A percentile compares a stretch with the other conserved stretches of the same genome.
phyloP scores from a whole-genome alignment of 108 stramenopile species.

The Nitzschia palea region DNA sequence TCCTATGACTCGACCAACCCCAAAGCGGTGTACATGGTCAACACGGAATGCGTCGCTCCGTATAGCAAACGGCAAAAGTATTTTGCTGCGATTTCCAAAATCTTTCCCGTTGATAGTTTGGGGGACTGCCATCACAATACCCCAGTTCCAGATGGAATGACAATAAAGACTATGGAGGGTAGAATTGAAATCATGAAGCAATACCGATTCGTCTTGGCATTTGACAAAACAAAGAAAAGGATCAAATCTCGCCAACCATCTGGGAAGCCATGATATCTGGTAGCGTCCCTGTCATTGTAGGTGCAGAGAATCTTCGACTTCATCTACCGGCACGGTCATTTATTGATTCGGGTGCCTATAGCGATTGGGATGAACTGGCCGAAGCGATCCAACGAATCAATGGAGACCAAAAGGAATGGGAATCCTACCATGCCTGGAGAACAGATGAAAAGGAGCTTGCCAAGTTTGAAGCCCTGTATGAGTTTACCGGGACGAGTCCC shows the following conservation, averaged over 20 bases:
- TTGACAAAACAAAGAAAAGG: conserved; percentile 53
- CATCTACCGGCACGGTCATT: conserved; percentile 51
- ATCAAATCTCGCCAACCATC: conserved; percentile 70
- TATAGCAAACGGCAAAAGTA: conserved; percentile 35
- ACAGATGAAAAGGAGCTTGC: conserved; percentile 33
- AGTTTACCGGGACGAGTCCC: conserved; percentile 34
- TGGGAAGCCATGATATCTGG: conserved; percentile 69
- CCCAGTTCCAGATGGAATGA: conserved; percentile 34
- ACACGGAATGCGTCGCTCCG: conserved; percentile 21
- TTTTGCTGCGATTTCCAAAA: conserved; percentile 21
- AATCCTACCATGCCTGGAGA: conserved; percentile 71
- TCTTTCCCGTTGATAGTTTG: conserved; percentile 23
- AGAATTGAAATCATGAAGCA: conserved; percentile 47
- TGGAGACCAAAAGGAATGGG: conserved; percentile 50
- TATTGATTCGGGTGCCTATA: conserved; percentile 45
- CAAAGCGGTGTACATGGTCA: conserved; percentile 39
- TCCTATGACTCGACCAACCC: conserved; percentile 32
- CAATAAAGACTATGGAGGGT: conserved; percentile 30
- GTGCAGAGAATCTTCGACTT: conserved; percentile 59
- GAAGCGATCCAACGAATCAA: conserved; percentile 40
- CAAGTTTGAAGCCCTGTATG: conserved; percentile 40
- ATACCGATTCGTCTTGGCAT: conserved; percentile 65
- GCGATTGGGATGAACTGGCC: conserved; percentile 40
- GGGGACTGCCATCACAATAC: conserved; percentile 49
- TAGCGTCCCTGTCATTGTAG: conserved; percentile 64